Base-by-base conservation (phyloP, 257 asterid species). In the Fraxinus americana region DNA sequence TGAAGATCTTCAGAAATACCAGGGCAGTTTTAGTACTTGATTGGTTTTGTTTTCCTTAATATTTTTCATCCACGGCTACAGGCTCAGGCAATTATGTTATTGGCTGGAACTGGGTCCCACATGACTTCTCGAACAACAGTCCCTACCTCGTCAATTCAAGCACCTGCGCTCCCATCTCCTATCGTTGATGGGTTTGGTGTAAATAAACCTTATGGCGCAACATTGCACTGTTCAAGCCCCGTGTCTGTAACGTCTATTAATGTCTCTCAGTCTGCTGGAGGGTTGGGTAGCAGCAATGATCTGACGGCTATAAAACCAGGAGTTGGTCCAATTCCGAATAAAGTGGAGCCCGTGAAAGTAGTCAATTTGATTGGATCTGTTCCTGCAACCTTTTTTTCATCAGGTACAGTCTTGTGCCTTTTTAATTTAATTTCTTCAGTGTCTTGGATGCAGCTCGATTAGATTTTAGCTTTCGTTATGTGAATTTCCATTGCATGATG, bases 31-130 rank as follows among this genome's bases (percentile, higher is more conserved):
- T 43, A 21, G 36, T 63, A 63, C 72, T 39, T 34, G 5, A 3
- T 43, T 52, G 10, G 43, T 72, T 21, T 39, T 68, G 21, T 76
- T 45, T n/a, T 34, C 27, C 25, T 23, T 3, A 25, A 63, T 25
- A 63, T 23, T 63, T 63, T 59, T 63, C 16, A 8, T 78, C 17
- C 12, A 52, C 80, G 76, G 71, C 27, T 79, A 67, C 76, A 94
- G 98, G 98, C 98, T 84, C 97, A 92, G 73, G 98, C 98, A 54
- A 94, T 94, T 48, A 94, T 92, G 98, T 75, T 94, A 34, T 87
- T 94, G 83, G 98, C 98, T 59, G 97, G 98, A 77, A 91, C 92
- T 48, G 94, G 90, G 45, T 89, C 92, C 30, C 71, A 88, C 13
- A 36, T 30, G 78, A 45, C 84, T 61, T 77, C 92, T 36, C 78